A percentile compares a stretch with the other conserved stretches of the same genome.
phyloP scores from a whole-genome alignment of 108 stramenopile species.

The Nannochloropsis salina region DNA sequence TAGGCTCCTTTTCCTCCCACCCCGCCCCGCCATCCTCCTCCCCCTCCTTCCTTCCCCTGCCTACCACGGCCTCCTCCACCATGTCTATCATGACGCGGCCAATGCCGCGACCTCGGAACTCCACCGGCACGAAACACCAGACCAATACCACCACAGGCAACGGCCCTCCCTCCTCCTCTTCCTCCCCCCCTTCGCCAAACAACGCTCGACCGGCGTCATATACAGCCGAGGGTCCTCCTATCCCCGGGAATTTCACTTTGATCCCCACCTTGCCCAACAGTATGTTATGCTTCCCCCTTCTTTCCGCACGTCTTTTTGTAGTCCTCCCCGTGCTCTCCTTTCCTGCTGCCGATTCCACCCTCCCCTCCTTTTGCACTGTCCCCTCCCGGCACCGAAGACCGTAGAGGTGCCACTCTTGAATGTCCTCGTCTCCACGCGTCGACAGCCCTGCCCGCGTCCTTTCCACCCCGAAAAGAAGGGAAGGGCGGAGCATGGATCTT shows the following conservation, averaged over 20 bases:
- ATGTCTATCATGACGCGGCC: not conserved
- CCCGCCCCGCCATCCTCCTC: not conserved
- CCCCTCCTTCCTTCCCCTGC: not conserved
- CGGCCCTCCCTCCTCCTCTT: not conserved
- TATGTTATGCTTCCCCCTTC: not conserved
- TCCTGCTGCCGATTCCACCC: not conserved
- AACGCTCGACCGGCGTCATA: not conserved
- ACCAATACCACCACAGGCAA: constrained; percentile 1
- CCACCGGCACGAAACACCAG: not conserved
- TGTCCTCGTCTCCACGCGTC: not conserved
- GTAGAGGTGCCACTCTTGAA: not conserved
- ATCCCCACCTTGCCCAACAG: not conserved
- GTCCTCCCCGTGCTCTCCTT: not conserved
- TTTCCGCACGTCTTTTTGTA: not conserved
- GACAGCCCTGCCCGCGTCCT: not conserved
- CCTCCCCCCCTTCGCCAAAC: not conserved
- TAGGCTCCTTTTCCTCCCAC: not conserved
- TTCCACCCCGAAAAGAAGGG: not conserved
- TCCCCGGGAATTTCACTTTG: not conserved
- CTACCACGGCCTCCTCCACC: not conserved
- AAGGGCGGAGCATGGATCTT: not conserved
- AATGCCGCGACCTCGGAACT: not conserved
- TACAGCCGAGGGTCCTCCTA: not conserved
- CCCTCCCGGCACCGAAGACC: not conserved
- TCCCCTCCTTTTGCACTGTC: not conserved